Evolutionary conservation across 2,329 filamentous ascomycete species (phyloP).

Genomic region (Fusarium xyrophilum): DNA sequence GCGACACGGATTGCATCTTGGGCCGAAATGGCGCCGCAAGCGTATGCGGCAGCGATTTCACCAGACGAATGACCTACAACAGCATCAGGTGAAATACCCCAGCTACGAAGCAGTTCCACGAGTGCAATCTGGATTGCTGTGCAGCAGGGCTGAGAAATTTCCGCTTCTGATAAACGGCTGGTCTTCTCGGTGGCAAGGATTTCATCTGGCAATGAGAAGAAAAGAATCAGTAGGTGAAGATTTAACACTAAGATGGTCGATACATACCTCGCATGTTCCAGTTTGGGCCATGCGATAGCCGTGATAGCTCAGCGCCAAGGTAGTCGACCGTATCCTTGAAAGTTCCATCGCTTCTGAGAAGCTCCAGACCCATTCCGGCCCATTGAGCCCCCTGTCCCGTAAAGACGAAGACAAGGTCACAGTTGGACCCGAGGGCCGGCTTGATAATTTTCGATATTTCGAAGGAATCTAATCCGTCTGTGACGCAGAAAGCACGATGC

Average conservation of each 20-base stretch:
- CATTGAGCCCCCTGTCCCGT: conserved; percentile 5
- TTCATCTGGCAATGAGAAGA: conserved; percentile 1
- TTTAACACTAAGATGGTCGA: neutral
- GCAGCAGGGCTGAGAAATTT: conserved; percentile 6
- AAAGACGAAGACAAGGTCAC: conserved; percentile 6
- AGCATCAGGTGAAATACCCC: conserved; percentile 5
- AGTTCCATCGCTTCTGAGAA: conserved; percentile 4
- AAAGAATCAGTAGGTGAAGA: neutral
- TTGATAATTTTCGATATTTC: conserved; percentile 1
- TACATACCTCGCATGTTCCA: conserved; percentile 4
- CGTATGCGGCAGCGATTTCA: conserved; percentile 7
- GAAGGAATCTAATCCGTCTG: conserved; percentile 7
- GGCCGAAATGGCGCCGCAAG: conserved; percentile 3
- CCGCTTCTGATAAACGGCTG: neutral
- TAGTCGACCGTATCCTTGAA: conserved; percentile 2
- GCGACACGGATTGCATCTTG: conserved; percentile 4
- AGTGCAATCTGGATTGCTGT: conserved; percentile 6
- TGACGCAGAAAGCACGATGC: conserved; percentile 7
- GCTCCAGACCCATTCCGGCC: neutral
- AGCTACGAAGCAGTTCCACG: conserved; percentile 4
- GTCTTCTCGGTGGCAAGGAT: conserved; percentile 2
- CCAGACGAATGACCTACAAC: conserved; percentile 9
- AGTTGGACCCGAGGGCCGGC: conserved; percentile 1
- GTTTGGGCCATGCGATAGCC: conserved; percentile 1
- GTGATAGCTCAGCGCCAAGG: conserved; percentile 5